These are phyloP conservation scores for Tetrahymena elliotti DNA, from an alignment of 73 alveolate genomes.

Conservation along the genomic window DNA sequence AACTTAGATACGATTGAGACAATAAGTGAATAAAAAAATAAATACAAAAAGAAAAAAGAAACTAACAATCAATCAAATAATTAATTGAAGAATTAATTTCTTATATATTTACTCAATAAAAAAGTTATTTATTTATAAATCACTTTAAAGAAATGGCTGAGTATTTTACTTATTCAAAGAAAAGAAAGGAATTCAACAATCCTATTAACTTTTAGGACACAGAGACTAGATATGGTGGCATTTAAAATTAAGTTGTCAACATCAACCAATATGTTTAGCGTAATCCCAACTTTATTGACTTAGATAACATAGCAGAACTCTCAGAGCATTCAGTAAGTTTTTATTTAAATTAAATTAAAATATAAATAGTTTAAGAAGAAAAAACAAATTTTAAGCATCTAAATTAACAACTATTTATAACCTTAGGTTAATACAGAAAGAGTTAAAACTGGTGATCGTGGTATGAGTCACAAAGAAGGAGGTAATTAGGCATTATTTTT, in stretches of 20 bases:
- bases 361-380: neutral
- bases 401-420: neutral
- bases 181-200: constrained; percentile 79
- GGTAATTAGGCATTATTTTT: constrained; percentile 35
- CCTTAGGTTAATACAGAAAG: constrained; percentile 78
- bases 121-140: neutral
- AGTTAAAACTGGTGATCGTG: constrained; percentile 64
- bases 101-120: neutral
- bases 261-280: constrained; percentile 45
- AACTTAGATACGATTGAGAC: neutral
- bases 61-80: neutral
- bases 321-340: constrained; percentile 67
- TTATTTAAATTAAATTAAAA: neutral
- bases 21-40: neutral
- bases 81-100: neutral
- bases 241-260: constrained; percentile 17
- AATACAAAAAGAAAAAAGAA: neutral
- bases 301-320: constrained; percentile 74
- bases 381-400: neutral
- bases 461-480: constrained; percentile 89
- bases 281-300: constrained; percentile 64
- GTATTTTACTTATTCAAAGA: constrained; percentile 63
- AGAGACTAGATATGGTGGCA: constrained; percentile 63
- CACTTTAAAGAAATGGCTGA: constrained; percentile 30
- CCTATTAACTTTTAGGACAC: constrained; percentile 76